These are phyloP conservation scores for Penicillium paxilli DNA, from an alignment of 495 filamentous ascomycete species.

Conservation along the genomic window DNA sequence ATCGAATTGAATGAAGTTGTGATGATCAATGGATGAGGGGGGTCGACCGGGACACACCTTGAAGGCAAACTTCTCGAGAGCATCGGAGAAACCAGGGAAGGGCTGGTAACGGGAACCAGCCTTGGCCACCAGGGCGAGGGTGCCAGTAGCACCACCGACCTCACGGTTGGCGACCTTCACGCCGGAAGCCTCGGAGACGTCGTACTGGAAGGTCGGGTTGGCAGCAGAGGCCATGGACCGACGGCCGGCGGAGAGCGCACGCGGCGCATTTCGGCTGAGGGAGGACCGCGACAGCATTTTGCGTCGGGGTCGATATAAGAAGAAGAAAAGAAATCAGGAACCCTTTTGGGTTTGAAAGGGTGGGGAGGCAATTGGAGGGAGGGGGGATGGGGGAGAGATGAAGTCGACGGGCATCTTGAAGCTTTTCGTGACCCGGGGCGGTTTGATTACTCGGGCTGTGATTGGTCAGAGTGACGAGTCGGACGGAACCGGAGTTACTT, in stretches of 20 bases:
- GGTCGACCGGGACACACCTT: conserved; percentile 64
- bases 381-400: conserved; percentile 29
- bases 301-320: conserved; percentile 41
- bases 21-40: conserved; percentile 24
- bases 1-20: conserved; percentile 1
- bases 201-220: conserved; percentile 81
- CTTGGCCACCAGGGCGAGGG: conserved; percentile 86
- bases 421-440: conserved; percentile 51
- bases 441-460: conserved; percentile 41
- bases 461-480: conserved; percentile 43
- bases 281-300: conserved; percentile 84
- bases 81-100: conserved; percentile 84
- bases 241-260: conserved; percentile 62
- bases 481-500: conserved; percentile 49
- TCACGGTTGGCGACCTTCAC: conserved; percentile 91
- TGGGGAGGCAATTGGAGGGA: conserved; percentile 41
- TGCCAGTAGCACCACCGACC: conserved; percentile 81
- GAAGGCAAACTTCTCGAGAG: conserved; percentile 91
- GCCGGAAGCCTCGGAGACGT: conserved; percentile 78
- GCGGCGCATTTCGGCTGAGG: conserved; percentile 74
- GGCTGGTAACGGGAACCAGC: conserved; percentile 90
- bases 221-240: conserved; percentile 80
- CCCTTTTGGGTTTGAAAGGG: conserved; percentile 36
- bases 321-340: conserved; percentile 27
- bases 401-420: conserved; percentile 41